Conservation (phyloP, 2,329 filamentous ascomycete genomes). For the Didymella exigua region DNA sequence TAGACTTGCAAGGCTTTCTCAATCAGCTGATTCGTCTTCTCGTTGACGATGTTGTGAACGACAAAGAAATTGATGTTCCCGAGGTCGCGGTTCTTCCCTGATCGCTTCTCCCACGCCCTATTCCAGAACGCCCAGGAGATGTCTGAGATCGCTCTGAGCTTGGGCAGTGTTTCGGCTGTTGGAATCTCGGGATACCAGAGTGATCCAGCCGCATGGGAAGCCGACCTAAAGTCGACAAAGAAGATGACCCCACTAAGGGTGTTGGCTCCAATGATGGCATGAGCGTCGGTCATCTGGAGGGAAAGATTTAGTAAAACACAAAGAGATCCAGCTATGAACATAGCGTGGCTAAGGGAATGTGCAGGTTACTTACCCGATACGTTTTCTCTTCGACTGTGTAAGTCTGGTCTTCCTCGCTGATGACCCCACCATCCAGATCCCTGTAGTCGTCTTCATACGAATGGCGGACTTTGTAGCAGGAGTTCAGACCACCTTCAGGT, state of each 20-base stretch:
- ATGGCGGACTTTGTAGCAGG: background rate
- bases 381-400: background rate
- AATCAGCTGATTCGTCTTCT: background rate
- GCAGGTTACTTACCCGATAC: background rate
- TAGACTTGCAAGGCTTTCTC: background rate
- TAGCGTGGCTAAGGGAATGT: background rate
- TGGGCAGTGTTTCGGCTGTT: background rate
- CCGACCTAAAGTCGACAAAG: background rate
- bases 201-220: background rate
- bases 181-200: background rate
- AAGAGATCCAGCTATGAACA: background rate
- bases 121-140: constrained; percentile 1
- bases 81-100: background rate
- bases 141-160: background rate
- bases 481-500: background rate
- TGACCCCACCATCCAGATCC: background rate
- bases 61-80: background rate
- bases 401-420: background rate
- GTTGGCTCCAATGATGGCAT: background rate
- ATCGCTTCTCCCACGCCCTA: background rate
- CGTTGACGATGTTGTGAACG: background rate
- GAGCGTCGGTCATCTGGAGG: background rate
- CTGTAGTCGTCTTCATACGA: background rate
- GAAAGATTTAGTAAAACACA: background rate
- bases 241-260: background rate